Evolutionary conservation across 1,284 basidiomycete species (phyloP), one percentile per base, ranked within the genome.

Genomic region (Cutaneotrichosporon spelunceum): DNA sequence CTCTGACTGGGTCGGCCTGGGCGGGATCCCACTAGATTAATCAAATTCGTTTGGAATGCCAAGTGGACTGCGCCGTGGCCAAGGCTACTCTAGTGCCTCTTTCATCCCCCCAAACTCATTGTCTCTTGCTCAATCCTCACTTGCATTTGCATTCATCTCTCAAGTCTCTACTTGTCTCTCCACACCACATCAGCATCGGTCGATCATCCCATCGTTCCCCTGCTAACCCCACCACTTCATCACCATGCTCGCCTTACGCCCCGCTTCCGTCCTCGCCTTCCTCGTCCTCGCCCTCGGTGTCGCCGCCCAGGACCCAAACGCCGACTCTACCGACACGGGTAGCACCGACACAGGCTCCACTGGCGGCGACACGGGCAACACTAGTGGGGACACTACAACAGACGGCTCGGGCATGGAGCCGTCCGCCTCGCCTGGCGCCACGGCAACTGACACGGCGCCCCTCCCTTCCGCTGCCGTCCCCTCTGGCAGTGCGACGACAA

Each of bases 211-310:
- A 16, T 6, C 39, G 19, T 19, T 42, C 13, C 39, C 39, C 6
- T 16, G 39, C 19, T n/a, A 13, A 6, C 13, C 11, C 36, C 16
- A n/a, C 19, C 16, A 16, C 19, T n/a, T 19, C 36, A 39, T 39
- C 36, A 39, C 27, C 26, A 50, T 50, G 48, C 27, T 50, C 27
- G 27, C 26, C 24, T 11, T 50, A 16, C 48, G 48, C 26, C 48
- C 16, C 48, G n/a, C 48, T 14, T 30, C 27, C 26, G 27, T 27
- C 27, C 48, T 50, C 19, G 48, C 48, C 26, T 16, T 50, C 48
- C 48, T 50, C 27, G 27, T 50, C 48, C 48, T 50, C 52, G 23
- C 33, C 21, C 33, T 34, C 34, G 52, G 52, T 2, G 52, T 36
- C 34, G 21, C 19, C 23, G 52, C 33, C 34, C 33, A 36, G 24